Conservation (phyloP, 1,139 yeast genomes). For the Pichia sp. region DNA sequence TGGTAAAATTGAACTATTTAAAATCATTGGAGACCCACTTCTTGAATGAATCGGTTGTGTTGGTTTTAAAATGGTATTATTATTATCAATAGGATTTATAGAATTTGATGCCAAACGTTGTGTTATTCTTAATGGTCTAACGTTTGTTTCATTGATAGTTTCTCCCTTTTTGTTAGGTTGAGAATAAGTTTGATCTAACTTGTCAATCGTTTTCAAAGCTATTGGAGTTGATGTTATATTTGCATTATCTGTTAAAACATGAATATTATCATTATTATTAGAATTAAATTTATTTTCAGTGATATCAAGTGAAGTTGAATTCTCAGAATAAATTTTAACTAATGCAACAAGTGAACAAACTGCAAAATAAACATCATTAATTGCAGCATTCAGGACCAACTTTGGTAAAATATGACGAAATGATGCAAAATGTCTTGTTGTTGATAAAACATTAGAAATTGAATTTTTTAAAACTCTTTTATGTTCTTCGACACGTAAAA, state of each 20-base stretch:
- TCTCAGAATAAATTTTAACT: conserved; percentile 42
- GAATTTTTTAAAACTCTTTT: conserved; percentile 45
- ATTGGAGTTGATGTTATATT: conserved; percentile 10
- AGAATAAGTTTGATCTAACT: background rate
- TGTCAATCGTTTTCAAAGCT: conserved; percentile 7
- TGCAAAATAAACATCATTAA: conserved; percentile 68
- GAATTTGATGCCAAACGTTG: conserved; percentile 32
- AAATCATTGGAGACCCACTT: conserved; percentile 11
- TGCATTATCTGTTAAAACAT: conserved; percentile 5
- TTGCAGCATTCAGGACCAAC: conserved; percentile 68
- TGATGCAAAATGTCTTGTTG: conserved; percentile 69
- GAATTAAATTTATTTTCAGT: background rate
- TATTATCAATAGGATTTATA: background rate
- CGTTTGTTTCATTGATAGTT: conserved; percentile 34
- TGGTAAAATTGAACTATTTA: conserved; percentile 11
- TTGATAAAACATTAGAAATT: conserved; percentile 68
- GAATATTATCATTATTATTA: background rate
- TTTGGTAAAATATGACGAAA: conserved; percentile 63
- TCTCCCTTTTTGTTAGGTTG: background rate
- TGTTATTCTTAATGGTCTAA: conserved; percentile 55
- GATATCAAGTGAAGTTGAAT: background rate
- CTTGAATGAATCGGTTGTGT: conserved; percentile 3
- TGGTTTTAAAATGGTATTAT: conserved; percentile 5
- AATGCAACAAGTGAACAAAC: conserved; percentile 62
- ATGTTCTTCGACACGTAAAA: conserved; percentile 15